Conservation (phyloP, 2,329 filamentous ascomycete species). For the Trichoderma hamatum region DNA sequence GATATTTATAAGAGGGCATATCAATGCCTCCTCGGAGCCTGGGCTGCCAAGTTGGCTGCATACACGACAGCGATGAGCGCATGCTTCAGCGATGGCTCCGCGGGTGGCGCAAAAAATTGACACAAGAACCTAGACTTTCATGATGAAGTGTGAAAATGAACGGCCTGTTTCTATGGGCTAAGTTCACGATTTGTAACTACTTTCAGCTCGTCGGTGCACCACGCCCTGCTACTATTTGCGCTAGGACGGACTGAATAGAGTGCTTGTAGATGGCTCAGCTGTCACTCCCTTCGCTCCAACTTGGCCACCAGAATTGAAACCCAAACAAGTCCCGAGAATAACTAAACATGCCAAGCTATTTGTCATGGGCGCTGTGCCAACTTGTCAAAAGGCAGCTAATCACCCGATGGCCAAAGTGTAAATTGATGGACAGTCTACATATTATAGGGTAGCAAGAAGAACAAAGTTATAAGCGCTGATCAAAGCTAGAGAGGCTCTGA, state of each 20-base stretch:
- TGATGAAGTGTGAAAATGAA: constrained; percentile 6
- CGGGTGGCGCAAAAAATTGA: constrained; percentile 7
- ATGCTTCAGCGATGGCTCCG: neutral
- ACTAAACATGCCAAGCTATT: neutral
- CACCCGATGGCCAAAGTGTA: constrained; percentile 3
- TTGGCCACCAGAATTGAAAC: too few relatives aligned
- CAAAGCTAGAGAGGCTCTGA: neutral
- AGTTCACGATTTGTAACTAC: neutral
- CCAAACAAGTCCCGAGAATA: neutral
- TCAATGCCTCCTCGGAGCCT: neutral
- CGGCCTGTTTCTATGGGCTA: neutral
- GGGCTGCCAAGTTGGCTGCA: neutral
- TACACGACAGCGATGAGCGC: neutral
- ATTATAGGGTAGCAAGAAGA: neutral
- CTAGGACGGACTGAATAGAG: neutral
- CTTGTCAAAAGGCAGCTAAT: neutral
- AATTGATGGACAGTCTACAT: neutral
- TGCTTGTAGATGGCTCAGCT: neutral
- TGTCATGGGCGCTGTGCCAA: neutral
- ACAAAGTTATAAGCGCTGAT: neutral
- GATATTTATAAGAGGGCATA: neutral
- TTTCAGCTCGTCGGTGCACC: neutral
- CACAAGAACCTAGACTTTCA: neutral
- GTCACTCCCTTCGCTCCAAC: too few relatives aligned
- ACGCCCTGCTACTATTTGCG: neutral